phyloP scores from a whole-genome alignment of 2,329 filamentous ascomycete species.

The Fusarium sp. region DNA sequence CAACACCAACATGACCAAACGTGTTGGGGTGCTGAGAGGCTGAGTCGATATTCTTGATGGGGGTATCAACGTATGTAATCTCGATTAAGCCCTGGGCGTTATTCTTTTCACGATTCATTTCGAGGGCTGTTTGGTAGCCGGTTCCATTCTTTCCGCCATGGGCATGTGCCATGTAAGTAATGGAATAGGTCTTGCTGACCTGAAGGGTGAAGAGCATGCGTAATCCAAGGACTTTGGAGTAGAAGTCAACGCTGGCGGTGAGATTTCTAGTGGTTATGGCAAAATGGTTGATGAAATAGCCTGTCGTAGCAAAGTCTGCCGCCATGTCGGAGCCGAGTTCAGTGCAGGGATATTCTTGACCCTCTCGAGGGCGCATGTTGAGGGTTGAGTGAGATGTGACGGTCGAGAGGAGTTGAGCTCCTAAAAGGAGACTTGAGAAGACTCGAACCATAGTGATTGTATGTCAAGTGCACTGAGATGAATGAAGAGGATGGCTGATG shows the following conservation, averaged over 20 bases:
- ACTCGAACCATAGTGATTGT: background rate
- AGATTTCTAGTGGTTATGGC: constrained; percentile 8
- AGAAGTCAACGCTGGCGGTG: constrained; percentile 9
- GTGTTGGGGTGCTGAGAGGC: constrained; percentile 1
- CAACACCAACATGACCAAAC: constrained; percentile 8
- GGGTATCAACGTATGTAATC: background rate
- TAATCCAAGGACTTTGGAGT: constrained; percentile 10
- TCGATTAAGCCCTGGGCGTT: constrained; percentile 16
- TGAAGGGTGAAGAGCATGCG: constrained; percentile 3
- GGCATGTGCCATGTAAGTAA: constrained; percentile 12
- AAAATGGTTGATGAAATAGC: constrained; percentile 16
- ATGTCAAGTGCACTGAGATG: fast-evolving
- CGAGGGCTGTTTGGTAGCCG: constrained; percentile 1
- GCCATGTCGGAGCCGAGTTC: background rate
- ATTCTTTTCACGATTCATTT: constrained; percentile 17
- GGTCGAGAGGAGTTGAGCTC: background rate
- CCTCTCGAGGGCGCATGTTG: background rate
- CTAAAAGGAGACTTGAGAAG: background rate
- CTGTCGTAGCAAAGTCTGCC: background rate
- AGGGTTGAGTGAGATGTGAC: background rate
- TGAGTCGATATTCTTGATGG: background rate
- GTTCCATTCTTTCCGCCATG: constrained; percentile 8
- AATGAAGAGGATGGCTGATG: fast-evolving
- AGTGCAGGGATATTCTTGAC: background rate
- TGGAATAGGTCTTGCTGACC: background rate